Conservation (phyloP, 176 grass and related monocot genomes). For the Hyparrhenia diplandra region DNA sequence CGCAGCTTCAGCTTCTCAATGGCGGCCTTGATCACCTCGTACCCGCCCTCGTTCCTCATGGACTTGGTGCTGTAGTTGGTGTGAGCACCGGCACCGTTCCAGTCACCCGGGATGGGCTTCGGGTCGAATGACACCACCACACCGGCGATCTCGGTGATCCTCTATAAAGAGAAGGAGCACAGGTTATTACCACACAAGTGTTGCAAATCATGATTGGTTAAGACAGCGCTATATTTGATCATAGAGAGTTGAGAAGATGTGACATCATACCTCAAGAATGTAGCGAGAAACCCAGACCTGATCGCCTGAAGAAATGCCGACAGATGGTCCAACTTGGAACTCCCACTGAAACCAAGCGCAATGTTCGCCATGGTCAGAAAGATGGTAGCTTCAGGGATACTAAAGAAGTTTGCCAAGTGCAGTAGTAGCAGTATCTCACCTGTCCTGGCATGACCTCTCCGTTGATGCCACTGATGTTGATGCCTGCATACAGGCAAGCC, state of each 20-base stretch:
- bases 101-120: conserved; percentile 83
- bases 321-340: conserved; percentile 77
- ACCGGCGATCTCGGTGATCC: conserved; percentile 74
- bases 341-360: conserved; percentile 61
- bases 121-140: conserved; percentile 74
- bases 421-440: conserved; percentile 31
- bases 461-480: conserved; percentile 76
- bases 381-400: background rate
- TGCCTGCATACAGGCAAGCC: conserved; percentile 75
- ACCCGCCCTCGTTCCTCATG: too few species aligned
- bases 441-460: conserved; percentile 92
- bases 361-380: conserved; percentile 8
- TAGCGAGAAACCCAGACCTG: conserved; percentile 79
- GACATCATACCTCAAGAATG: conserved; percentile 63
- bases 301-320: conserved; percentile 58
- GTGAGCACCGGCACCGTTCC: conserved; percentile 94
- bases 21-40: conserved; percentile 57
- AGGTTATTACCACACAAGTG: background rate
- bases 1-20: conserved; percentile 56
- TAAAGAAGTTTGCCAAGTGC: background rate
- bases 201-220: background rate
- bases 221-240: background rate
- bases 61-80: conserved; percentile 45
- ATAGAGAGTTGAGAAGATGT: background rate
- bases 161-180: conserved; percentile 29